Conservation (phyloP, 1,139 yeast species). For the Sugiyamaella xylanicola region DNA sequence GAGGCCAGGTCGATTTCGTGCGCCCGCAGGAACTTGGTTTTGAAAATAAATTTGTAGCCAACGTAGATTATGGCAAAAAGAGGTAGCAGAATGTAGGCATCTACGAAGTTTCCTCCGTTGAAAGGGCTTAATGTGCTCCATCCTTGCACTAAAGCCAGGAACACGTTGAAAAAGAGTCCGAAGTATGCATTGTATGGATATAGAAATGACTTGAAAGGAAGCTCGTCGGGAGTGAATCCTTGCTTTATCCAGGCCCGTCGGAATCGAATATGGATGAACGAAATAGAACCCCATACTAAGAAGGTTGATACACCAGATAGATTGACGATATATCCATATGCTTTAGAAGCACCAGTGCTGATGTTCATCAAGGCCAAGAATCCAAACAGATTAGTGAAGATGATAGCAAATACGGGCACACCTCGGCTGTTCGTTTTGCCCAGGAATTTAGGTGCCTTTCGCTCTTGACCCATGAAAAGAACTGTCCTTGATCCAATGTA, state of each 20-base stretch:
- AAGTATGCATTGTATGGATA: conserved; percentile 57
- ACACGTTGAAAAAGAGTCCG: conserved; percentile 54
- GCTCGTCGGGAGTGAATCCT: conserved; percentile 50
- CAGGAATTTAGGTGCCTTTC: conserved; percentile 62
- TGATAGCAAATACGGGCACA: conserved; percentile 59
- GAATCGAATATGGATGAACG: conserved; percentile 55
- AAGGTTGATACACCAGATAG: conserved; percentile 65
- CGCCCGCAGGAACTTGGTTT: conserved; percentile 50
- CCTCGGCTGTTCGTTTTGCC: conserved; percentile 60
- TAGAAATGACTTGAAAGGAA: conserved; percentile 57
- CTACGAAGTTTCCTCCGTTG: conserved; percentile 60
- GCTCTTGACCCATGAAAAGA: conserved; percentile 59
- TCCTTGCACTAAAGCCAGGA: conserved; percentile 66
- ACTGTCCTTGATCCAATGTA: conserved; percentile 64
- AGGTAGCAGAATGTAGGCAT: conserved; percentile 65
- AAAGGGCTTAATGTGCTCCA: conserved; percentile 69
- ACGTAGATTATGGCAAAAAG: conserved; percentile 52
- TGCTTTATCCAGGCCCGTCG: conserved; percentile 54
- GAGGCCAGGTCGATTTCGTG: conserved; percentile 51
- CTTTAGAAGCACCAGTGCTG: conserved; percentile 63
- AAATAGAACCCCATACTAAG: conserved; percentile 54
- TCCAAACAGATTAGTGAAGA: conserved; percentile 47
- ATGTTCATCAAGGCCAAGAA: conserved; percentile 66
- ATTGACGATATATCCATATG: conserved; percentile 82
- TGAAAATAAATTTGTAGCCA: conserved; percentile 46